Evolutionary conservation across 768 basidiomycete species (phyloP).

Genomic region (Lactarius sanguifluus): DNA sequence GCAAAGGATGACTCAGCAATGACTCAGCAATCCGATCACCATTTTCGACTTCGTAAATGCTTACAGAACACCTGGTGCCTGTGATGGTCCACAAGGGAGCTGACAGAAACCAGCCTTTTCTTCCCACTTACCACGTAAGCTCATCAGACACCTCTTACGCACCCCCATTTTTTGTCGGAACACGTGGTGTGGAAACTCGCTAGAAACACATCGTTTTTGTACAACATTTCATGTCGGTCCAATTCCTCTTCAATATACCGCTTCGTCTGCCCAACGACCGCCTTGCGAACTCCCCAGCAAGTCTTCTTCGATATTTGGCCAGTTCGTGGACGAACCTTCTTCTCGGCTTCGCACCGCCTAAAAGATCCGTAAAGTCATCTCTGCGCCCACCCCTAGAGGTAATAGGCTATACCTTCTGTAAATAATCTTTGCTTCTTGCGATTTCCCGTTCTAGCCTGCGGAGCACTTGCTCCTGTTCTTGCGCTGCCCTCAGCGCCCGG

Average conservation of each 20-base stretch:
- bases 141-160: not conserved
- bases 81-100: not conserved
- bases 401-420: conserved; percentile 58
- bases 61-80: not conserved
- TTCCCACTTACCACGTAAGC: conserved; percentile 1
- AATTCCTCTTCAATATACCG: conserved; percentile 21
- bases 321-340: conserved; percentile 18
- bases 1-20: conserved; percentile 14
- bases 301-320: conserved; percentile 27
- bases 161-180: not conserved
- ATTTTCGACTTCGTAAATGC: not conserved
- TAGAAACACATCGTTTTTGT: not conserved
- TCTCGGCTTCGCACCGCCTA: conserved; percentile 30
- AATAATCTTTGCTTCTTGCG: conserved; percentile 66
- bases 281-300: conserved; percentile 8
- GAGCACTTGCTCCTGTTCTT: conserved; percentile 53
- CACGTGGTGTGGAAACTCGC: not conserved
- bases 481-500: conserved; percentile 50
- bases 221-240: not conserved
- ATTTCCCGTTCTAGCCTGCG: conserved; percentile 53
- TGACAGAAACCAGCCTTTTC: not conserved
- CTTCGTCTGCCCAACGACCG: conserved; percentile 26
- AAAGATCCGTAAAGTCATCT: not conserved
- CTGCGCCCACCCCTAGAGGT: not conserved
- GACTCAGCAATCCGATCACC: conserved; percentile 9